phyloP scores from a whole-genome alignment of 2,329 filamentous ascomycete species.

The Knufia fluminis region DNA sequence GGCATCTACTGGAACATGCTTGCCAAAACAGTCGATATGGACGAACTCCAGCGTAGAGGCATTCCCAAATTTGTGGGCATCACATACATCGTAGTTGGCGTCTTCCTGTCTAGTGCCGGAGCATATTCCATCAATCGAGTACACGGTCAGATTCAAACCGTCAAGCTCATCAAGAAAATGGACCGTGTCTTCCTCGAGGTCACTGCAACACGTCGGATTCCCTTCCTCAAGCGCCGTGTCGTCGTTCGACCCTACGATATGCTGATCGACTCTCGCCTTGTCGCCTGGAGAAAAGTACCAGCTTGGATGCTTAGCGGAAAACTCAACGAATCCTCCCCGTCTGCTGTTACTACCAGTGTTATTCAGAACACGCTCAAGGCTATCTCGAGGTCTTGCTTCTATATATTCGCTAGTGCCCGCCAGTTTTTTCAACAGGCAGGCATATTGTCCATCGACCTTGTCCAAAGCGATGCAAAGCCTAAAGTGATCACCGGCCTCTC shows the following conservation, averaged over 20 bases:
- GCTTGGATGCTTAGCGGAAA: constrained; percentile 1
- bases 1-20: neutral
- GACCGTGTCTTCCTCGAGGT: constrained; percentile 2
- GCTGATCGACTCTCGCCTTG: neutral
- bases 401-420: neutral
- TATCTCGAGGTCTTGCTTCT: neutral
- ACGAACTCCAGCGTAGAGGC: neutral
- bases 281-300: neutral
- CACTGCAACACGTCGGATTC: neutral
- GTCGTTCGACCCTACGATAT: constrained; percentile 1
- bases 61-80: neutral
- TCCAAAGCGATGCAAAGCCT: neutral
- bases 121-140: neutral
- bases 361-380: neutral
- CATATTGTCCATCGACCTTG: neutral
- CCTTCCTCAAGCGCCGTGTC: neutral
- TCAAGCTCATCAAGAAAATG: constrained; percentile 1
- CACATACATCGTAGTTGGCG: neutral
- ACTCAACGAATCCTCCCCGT: constrained; percentile 1
- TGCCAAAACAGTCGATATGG: neutral
- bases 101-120: neutral
- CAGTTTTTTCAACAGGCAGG: constrained; percentile 1
- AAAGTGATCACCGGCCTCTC: neutral
- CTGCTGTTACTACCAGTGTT: neutral
- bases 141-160: neutral